These are phyloP conservation scores for Colletotrichum truncatum DNA, from an alignment of 2,329 filamentous ascomycete genomes.

Conservation along the genomic window DNA sequence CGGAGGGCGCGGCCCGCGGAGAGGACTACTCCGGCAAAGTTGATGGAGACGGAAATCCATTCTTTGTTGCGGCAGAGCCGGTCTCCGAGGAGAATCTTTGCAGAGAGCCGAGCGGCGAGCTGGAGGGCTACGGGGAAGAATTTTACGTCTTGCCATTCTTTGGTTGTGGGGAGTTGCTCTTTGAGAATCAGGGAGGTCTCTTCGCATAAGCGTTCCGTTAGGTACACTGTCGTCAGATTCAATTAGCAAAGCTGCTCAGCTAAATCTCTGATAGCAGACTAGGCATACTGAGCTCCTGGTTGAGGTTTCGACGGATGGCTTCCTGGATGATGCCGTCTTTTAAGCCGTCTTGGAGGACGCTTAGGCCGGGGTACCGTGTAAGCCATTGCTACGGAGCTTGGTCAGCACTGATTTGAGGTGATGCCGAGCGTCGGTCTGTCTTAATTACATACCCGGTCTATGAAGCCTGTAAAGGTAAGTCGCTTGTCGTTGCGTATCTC, in stretches of 20 bases:
- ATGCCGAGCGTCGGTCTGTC: neutral
- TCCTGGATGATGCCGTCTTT: conserved; percentile 5
- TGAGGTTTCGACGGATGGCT: neutral
- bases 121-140: conserved; percentile 10
- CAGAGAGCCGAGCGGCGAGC: conserved; percentile 57
- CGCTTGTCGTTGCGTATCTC: conserved; percentile 5
- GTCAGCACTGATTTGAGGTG: neutral
- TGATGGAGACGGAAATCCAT: conserved; percentile 55
- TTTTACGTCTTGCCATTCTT: conserved; percentile 29
- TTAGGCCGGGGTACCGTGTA: neutral
- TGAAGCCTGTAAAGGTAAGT: conserved; percentile 6
- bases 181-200: conserved; percentile 2
- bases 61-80: conserved; percentile 53
- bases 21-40: conserved; percentile 51
- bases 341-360: neutral
- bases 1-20: conserved; percentile 47
- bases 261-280: too few species aligned
- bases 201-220: conserved; percentile 5
- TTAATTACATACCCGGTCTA: neutral
- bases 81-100: conserved; percentile 57
- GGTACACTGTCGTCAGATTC: conserved; percentile 4
- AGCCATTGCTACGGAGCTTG: neutral
- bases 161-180: neutral
- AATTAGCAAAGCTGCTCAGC: too few species aligned
- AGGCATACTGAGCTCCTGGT: conserved; percentile 3